Conservation (phyloP, 169 alveolate genomes). For the Plasmodium berghei region DNA sequence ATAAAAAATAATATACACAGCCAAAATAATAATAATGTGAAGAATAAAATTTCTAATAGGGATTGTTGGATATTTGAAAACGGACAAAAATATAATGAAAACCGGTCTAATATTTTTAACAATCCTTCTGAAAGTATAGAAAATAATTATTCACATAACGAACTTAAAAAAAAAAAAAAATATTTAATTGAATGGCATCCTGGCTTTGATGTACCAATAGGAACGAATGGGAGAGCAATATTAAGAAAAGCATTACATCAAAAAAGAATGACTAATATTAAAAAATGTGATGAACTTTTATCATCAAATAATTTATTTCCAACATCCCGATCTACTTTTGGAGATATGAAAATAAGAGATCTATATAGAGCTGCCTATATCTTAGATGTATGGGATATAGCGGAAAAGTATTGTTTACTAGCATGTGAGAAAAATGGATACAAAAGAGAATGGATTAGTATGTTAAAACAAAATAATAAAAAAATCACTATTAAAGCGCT, state of each 20-base stretch:
- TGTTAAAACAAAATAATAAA: constrained; percentile 74
- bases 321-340: constrained; percentile 83
- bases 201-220: constrained; percentile 86
- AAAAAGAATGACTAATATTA: constrained; percentile 82
- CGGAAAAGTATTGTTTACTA: constrained; percentile 83
- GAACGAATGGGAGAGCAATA: constrained; percentile 83
- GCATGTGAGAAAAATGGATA: constrained; percentile 84
- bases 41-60: too few species aligned
- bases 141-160: too few species aligned
- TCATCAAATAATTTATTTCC: constrained; percentile 82
- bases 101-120: too few species aligned
- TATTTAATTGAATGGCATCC: constrained; percentile 84
- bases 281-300: constrained; percentile 82
- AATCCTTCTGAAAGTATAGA: too few species aligned
- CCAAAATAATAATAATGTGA: too few species aligned
- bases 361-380: constrained; percentile 84
- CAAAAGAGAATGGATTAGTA: constrained; percentile 80
- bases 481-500: constrained; percentile 83
- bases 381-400: constrained; percentile 85
- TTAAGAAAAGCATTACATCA: constrained; percentile 84
- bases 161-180: not conserved
- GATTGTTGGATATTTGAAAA: too few species aligned
- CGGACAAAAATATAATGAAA: too few species aligned
- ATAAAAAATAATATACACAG: too few species aligned
- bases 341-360: constrained; percentile 85